Evolutionary conservation across 805 yeast species (phyloP).

Genomic region (Debaryomyces castellii): DNA sequence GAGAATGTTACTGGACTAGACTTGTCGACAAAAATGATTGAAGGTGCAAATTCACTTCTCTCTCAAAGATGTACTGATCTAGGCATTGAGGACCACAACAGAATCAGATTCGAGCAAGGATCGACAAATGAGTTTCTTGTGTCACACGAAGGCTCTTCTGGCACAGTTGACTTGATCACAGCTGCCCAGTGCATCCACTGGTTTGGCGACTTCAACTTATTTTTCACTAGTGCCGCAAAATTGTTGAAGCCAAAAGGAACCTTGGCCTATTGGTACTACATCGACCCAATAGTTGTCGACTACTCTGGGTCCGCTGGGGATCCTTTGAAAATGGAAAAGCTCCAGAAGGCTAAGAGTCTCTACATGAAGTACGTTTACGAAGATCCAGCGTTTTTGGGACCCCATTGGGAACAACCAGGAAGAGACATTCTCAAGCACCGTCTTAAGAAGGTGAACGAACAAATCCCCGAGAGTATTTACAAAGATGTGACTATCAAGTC

Average conservation of each 20-base stretch:
- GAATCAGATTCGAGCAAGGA: slow-evolving; percentile 31
- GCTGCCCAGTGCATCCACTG: slow-evolving; percentile 46
- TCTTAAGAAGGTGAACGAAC: slow-evolving; percentile 41
- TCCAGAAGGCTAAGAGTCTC: slow-evolving; percentile 20
- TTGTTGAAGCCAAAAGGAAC: slow-evolving; percentile 41
- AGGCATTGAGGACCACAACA: slow-evolving; percentile 20
- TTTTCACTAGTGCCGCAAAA: slow-evolving; percentile 30
- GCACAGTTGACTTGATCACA: slow-evolving; percentile 35
- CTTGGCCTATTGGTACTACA: slow-evolving; percentile 43
- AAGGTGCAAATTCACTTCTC: slow-evolving; percentile 36
- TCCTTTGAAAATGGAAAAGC: slow-evolving; percentile 11
- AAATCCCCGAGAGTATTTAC: slow-evolving; percentile 42
- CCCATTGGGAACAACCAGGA: slow-evolving; percentile 88
- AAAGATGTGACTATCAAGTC: slow-evolving; percentile 31
- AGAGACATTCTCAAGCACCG: slow-evolving; percentile 49
- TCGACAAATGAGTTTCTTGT: slow-evolving; percentile 30
- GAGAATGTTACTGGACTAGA: slow-evolving; percentile 46
- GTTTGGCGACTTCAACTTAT: slow-evolving; percentile 35
- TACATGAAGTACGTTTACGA: slow-evolving; percentile 43
- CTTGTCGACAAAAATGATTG: slow-evolving; percentile 46
- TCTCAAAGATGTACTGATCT: slow-evolving; percentile 21
- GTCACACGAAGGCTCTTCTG: slow-evolving; percentile 1
- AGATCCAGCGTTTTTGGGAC: slow-evolving; percentile 50
- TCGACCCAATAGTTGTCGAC: slow-evolving; percentile 37
- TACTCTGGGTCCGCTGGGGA: slow-evolving; percentile 10